These are phyloP conservation scores for Candida boleticola DNA, from an alignment of 805 yeast species.

Conservation along the genomic window DNA sequence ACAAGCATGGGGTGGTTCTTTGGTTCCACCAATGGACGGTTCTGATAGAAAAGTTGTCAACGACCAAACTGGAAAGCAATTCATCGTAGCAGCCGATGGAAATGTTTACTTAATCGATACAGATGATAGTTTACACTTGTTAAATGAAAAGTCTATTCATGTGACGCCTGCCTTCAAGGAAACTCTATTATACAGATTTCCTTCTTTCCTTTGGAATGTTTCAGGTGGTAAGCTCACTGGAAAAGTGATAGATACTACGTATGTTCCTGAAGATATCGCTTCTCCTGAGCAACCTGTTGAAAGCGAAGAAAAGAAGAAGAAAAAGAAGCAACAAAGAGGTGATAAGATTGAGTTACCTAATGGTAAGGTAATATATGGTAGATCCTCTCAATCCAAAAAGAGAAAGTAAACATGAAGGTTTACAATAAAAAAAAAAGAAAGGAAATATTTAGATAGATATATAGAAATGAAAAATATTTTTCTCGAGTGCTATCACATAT, in stretches of 20 bases:
- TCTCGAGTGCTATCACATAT: too few species aligned
- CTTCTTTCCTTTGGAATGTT: conserved; percentile 44
- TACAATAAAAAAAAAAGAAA: neutral
- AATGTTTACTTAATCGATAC: conserved; percentile 50
- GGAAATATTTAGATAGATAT: neutral
- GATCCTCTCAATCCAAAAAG: conserved; percentile 11
- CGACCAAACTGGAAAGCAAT: conserved; percentile 46
- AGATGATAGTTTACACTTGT: conserved; percentile 36
- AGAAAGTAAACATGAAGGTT: conserved; percentile 1
- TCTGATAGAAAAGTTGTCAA: conserved; percentile 42
- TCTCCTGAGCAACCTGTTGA: conserved; percentile 9
- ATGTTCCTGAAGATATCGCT: conserved; percentile 8
- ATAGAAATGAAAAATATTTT: too few species aligned
- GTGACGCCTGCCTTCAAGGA: conserved; percentile 49
- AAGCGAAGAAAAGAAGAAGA: conserved; percentile 19
- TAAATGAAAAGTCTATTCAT: conserved; percentile 49
- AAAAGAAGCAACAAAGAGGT: conserved; percentile 36
- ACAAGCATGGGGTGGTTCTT: conserved; percentile 56
- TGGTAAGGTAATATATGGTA: conserved; percentile 52
- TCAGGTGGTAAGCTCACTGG: conserved; percentile 34
- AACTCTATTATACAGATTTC: conserved; percentile 41
- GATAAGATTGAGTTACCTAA: conserved; percentile 54
- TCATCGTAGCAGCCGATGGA: conserved; percentile 58
- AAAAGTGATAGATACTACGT: conserved; percentile 16
- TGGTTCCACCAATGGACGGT: conserved; percentile 50